Evolutionary conservation across 2,329 filamentous ascomycete genomes (phyloP).

Genomic region (Botrytis byssoidea): DNA sequence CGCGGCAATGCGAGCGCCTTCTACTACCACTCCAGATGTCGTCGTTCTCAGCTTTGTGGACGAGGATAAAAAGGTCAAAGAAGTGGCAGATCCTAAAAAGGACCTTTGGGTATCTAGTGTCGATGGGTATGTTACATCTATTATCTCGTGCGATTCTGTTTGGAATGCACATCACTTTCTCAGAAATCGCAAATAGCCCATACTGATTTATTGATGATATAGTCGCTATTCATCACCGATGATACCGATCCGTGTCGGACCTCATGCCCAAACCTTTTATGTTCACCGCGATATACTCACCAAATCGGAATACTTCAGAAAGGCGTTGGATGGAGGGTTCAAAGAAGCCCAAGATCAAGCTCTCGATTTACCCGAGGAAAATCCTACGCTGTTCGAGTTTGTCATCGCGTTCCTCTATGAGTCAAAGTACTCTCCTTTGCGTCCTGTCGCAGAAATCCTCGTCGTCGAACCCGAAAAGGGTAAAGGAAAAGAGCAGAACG

Average conservation of each 20-base stretch:
- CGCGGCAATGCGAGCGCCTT: slow-evolving; percentile 45
- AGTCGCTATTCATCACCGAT: slow-evolving; percentile 48
- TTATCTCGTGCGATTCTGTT: neutral
- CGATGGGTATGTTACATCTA: slow-evolving; percentile 45
- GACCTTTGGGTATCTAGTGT: slow-evolving; percentile 52
- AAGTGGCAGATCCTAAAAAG: slow-evolving; percentile 43
- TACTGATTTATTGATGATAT: slow-evolving; percentile 3
- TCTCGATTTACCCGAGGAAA: slow-evolving; percentile 51
- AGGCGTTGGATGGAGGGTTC: slow-evolving; percentile 49
- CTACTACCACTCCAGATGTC: slow-evolving; percentile 41
- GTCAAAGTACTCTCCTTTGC: slow-evolving; percentile 47
- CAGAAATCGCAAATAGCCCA: neutral
- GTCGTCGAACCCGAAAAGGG: slow-evolving; percentile 39
- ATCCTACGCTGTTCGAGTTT: slow-evolving; percentile 52
- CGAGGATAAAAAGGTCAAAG: slow-evolving; percentile 38
- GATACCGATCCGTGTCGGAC: slow-evolving; percentile 48
- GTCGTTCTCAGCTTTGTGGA: slow-evolving; percentile 43
- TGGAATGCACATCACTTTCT: neutral
- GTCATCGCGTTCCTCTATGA: slow-evolving; percentile 53
- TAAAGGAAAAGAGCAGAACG: slow-evolving; percentile 45
- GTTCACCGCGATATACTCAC: slow-evolving; percentile 49
- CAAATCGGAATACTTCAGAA: slow-evolving; percentile 50
- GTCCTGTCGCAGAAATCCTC: slow-evolving; percentile 41
- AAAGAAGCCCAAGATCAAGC: slow-evolving; percentile 47
- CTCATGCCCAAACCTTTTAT: slow-evolving; percentile 47